A percentile compares a stretch with the other conserved stretches of the same genome.
These are phyloP conservation scores for Lachnellula cervina DNA, from an alignment of 2,329 filamentous ascomycete genomes.

Conservation along the genomic window DNA sequence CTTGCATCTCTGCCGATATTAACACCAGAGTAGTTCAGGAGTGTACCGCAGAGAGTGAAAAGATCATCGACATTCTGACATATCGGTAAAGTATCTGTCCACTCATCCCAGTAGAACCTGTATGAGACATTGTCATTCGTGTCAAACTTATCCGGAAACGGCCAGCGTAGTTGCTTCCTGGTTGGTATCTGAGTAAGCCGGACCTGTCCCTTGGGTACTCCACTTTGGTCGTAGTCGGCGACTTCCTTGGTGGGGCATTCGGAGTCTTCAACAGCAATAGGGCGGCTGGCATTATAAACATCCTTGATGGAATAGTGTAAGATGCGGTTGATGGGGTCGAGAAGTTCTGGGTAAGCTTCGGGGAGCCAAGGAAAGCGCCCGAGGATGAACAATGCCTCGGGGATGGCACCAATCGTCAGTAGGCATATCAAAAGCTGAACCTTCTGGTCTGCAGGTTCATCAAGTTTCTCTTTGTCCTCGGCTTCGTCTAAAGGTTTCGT, in stretches of 20 bases:
- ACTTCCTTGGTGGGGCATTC: slow-evolving; percentile 43
- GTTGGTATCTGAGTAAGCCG: slow-evolving; percentile 54
- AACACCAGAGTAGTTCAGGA: slow-evolving; percentile 81
- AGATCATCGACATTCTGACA: slow-evolving; percentile 90
- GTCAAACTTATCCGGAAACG: slow-evolving; percentile 72
- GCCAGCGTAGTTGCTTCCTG: slow-evolving; percentile 75
- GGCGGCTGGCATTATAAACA: slow-evolving; percentile 49
- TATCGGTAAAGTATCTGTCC: slow-evolving; percentile 86
- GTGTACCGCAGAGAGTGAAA: slow-evolving; percentile 76
- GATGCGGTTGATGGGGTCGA: slow-evolving; percentile 78
- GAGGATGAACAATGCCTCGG: slow-evolving; percentile 87
- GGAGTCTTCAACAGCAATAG: slow-evolving; percentile 37
- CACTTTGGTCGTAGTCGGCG: slow-evolving; percentile 57
- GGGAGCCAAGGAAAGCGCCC: slow-evolving; percentile 91
- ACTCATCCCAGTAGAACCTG: slow-evolving; percentile 96
- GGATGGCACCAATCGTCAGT: slow-evolving; percentile 84
- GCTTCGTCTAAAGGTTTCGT: slow-evolving; percentile 42
- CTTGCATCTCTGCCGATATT: slow-evolving; percentile 81
- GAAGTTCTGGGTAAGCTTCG: slow-evolving; percentile 76
- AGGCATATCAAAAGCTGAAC: slow-evolving; percentile 77
- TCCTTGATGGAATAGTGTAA: slow-evolving; percentile 76
- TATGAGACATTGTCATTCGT: slow-evolving; percentile 72
- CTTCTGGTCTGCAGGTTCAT: slow-evolving; percentile 84
- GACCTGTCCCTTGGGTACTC: slow-evolving; percentile 64
- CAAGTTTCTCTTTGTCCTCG: slow-evolving; percentile 47